Conservation (phyloP, 257 asterid species). For the Ophiorrhiza pumila region DNA sequence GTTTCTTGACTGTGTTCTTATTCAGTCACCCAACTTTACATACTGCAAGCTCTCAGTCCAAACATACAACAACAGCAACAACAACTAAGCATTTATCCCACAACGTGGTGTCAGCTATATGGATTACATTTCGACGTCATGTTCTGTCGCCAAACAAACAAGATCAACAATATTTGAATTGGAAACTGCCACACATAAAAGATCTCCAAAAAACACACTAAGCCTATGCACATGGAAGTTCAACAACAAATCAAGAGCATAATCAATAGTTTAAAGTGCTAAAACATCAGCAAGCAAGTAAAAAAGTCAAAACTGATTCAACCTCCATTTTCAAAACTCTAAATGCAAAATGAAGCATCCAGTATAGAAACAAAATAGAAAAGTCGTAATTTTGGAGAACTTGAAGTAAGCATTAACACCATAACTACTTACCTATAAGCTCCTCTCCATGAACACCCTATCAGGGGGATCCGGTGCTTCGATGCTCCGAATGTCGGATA, state of each 20-base stretch:
- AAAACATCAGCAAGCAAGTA: neutral
- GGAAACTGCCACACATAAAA: neutral
- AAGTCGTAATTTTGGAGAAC: slow-evolving; percentile 2
- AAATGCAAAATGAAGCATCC: neutral
- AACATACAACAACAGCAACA: neutral
- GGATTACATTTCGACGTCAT: no score
- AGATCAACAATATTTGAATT: neutral
- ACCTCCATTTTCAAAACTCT: neutral
- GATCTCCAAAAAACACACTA: neutral
- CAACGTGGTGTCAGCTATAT: no score
- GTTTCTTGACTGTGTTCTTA: neutral
- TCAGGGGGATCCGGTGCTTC: slow-evolving; percentile 41
- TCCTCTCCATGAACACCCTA: slow-evolving; percentile 35
- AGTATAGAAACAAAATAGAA: neutral
- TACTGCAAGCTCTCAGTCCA: neutral
- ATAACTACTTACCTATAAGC: slow-evolving; percentile 36
- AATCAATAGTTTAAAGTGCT: neutral
- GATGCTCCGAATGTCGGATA: slow-evolving; percentile 55
- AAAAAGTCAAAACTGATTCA: neutral
- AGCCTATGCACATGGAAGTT: neutral
- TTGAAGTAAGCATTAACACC: slow-evolving; percentile 11
- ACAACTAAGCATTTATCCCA: no score
- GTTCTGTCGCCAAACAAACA: neutral
- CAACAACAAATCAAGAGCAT: neutral
- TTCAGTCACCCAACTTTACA: neutral